phyloP scores from a whole-genome alignment of 805 yeast species.

The Metahyphopichia silvanorum region DNA sequence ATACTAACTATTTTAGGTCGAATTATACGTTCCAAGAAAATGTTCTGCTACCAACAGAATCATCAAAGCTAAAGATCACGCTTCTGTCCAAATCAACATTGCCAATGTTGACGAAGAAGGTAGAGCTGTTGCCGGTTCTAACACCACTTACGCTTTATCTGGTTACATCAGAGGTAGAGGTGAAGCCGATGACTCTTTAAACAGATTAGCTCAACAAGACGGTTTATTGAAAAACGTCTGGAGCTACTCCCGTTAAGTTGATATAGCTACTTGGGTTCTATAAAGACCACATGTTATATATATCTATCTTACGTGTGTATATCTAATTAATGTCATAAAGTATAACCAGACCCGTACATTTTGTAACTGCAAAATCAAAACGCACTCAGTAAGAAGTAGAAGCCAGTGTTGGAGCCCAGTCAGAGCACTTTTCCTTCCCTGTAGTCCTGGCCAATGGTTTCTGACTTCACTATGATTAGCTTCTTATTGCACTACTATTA shows the following conservation, averaged over 20 bases:
- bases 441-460: too few species aligned
- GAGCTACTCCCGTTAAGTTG: conserved; percentile 84
- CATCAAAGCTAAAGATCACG: conserved; percentile 99
- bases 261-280: conserved; percentile 4
- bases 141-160: conserved; percentile 92
- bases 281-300: background rate
- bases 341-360: background rate
- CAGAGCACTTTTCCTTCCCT: too few species aligned
- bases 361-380: background rate
- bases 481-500: too few species aligned
- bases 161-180: conserved; percentile 99
- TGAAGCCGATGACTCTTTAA: conserved; percentile 98
- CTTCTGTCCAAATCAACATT: conserved; percentile 97
- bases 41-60: conserved; percentile 99
- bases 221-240: conserved; percentile 96
- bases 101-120: conserved; percentile 98
- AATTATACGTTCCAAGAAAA: conserved; percentile 99
- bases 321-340: conserved; percentile 21
- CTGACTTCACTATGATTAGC: too few species aligned
- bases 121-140: conserved; percentile 85
- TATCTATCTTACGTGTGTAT: conserved; percentile 14
- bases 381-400: too few species aligned
- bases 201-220: conserved; percentile 99
- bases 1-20: conserved; percentile 64
- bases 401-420: too few species aligned